Conservation (phyloP, 768 basidiomycete species). For the Pleurotus salmoneostramineus region DNA sequence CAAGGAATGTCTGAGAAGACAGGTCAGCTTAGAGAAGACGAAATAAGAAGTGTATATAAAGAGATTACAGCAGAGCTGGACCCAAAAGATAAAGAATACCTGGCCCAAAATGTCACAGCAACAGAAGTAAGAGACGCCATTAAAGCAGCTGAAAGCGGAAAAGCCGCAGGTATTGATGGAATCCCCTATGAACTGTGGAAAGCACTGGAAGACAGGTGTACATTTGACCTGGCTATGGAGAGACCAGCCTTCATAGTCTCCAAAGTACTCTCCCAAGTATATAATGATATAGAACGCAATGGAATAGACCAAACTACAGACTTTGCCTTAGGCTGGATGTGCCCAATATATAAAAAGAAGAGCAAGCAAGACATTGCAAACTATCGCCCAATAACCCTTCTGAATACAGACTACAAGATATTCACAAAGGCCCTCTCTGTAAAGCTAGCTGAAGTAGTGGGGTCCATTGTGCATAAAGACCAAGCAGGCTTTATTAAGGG, state of each 20-base stretch:
- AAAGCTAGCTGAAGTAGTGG: constrained; percentile 13
- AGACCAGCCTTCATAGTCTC: constrained; percentile 7
- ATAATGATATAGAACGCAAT: constrained; percentile 24
- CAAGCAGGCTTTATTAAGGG: constrained; percentile 36
- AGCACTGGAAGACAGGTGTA: not conserved
- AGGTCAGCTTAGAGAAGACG: constrained; percentile 7
- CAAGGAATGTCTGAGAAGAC: not conserved
- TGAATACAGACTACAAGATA: constrained; percentile 33
- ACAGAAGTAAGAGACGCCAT: constrained; percentile 16
- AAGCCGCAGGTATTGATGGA: constrained; percentile 20
- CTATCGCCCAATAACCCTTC: constrained; percentile 32
- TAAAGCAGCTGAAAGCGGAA: constrained; percentile 11
- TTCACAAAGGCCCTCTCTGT: constrained; percentile 22
- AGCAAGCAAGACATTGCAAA: constrained; percentile 24
- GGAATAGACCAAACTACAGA: not conserved
- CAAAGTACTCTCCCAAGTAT: constrained; percentile 4
- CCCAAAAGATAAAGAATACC: not conserved
- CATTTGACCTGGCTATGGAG: constrained; percentile 5
- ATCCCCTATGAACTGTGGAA: constrained; percentile 26
- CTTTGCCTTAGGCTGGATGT: constrained; percentile 31
- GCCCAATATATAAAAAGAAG: constrained; percentile 39
- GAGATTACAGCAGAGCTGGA: not conserved
- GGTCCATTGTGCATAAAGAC: constrained; percentile 22
- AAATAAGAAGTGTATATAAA: not conserved
- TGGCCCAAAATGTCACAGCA: constrained; percentile 3